Evolutionary conservation across 2,329 filamentous ascomycete genomes (phyloP).

Genomic region (Pseudohalonectria lignicola): DNA sequence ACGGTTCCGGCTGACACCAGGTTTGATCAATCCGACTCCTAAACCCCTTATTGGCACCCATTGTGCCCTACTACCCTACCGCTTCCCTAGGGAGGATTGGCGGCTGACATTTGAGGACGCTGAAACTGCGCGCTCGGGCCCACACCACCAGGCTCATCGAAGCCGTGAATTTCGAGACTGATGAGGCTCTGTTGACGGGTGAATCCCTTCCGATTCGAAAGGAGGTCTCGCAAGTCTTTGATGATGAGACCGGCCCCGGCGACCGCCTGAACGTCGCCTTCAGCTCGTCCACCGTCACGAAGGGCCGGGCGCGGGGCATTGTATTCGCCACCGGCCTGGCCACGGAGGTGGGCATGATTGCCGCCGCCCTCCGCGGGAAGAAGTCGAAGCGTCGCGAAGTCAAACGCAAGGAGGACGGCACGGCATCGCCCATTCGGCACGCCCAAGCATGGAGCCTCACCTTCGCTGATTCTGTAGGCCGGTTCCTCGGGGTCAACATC

Average conservation of each 20-base stretch:
- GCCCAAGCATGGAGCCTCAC: conserved; percentile 27
- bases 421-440: conserved; percentile 35
- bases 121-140: too few species aligned
- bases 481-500: conserved; percentile 51
- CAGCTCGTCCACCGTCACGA: conserved; percentile 51
- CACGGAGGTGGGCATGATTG: conserved; percentile 55
- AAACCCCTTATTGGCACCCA: not conserved
- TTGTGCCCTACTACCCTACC: not conserved
- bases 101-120: not conserved
- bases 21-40: too few species aligned
- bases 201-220: conserved; percentile 50
- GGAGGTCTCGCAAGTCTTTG: conserved; percentile 34
- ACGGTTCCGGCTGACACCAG: conserved; percentile 28
- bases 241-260: conserved; percentile 40
- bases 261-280: conserved; percentile 52
- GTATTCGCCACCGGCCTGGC: conserved; percentile 48
- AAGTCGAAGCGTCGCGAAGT: conserved; percentile 32
- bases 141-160: conserved; percentile 30
- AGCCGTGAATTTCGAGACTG: conserved; percentile 43
- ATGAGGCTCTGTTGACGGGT: conserved; percentile 52
- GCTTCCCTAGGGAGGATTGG: not conserved
- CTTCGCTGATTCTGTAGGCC: conserved; percentile 41
- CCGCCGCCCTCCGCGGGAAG: conserved; percentile 43
- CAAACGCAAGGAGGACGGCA: conserved; percentile 34
- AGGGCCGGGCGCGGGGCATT: conserved; percentile 47